phyloP scores from a whole-genome alignment of 768 basidiomycete genomes.

The Floccularia luteovirens region DNA sequence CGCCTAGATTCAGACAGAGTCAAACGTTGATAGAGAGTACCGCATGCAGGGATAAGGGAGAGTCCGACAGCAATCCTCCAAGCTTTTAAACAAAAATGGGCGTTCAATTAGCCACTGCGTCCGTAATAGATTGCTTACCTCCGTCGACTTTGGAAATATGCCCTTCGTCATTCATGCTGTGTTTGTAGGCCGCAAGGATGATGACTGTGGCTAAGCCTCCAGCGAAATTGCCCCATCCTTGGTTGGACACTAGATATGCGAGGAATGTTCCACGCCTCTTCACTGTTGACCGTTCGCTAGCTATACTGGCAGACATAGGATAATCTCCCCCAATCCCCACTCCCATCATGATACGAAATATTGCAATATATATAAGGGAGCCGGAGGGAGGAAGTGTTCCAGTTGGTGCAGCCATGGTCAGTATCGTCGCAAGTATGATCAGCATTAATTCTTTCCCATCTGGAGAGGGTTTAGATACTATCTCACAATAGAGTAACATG shows the following conservation, averaged over 20 bases:
- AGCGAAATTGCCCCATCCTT: conserved; percentile 69
- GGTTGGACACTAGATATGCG: conserved; percentile 69
- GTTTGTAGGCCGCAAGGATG: conserved; percentile 55
- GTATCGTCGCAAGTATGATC: conserved; percentile 72
- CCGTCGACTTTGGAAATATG: conserved; percentile 64
- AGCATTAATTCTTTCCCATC: conserved; percentile 78
- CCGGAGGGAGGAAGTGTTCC: conserved; percentile 43
- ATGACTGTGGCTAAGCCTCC: conserved; percentile 58
- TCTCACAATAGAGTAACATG: neutral
- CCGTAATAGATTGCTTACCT: conserved; percentile 30
- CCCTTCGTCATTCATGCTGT: conserved; percentile 50
- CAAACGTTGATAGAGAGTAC: conserved; percentile 68
- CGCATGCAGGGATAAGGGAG: conserved; percentile 66
- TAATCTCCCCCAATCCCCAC: conserved; percentile 79
- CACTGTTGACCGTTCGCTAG: conserved; percentile 58
- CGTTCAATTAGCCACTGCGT: too few relatives aligned
- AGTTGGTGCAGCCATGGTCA: conserved; percentile 60
- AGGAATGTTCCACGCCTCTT: conserved; percentile 62
- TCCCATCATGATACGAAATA: conserved; percentile 69
- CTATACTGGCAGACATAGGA: conserved; percentile 67
- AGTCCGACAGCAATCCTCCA: conserved; percentile 75
- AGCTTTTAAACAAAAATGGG: conserved; percentile 21
- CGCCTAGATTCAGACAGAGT: conserved; percentile 65
- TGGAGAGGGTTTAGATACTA: conserved; percentile 12
- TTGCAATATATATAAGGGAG: conserved; percentile 52